Evolutionary conservation across 1,139 yeast species (phyloP).

Genomic region (Blastobotrys arbuscula): DNA sequence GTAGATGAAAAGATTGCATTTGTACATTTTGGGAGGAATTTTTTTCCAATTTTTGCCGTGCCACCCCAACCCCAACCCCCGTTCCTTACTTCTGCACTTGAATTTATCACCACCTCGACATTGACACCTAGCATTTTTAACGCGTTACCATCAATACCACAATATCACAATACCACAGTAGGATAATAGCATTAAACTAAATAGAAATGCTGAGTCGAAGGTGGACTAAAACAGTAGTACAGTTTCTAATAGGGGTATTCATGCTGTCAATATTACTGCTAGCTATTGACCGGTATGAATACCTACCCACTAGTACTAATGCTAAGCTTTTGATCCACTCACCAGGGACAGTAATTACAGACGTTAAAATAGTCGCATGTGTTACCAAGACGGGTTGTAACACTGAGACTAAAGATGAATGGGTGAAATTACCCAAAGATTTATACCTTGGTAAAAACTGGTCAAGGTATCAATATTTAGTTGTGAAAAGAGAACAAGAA

Average conservation of each 20-base stretch:
- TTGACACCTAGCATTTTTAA: too few relatives aligned
- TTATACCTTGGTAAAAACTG: constrained; percentile 31
- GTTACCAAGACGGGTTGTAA: constrained; percentile 26
- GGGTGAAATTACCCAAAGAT: constrained; percentile 35
- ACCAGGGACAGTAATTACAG: constrained; percentile 30
- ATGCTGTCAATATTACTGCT: constrained; percentile 20
- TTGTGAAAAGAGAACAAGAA: constrained; percentile 26
- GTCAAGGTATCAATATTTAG: constrained; percentile 29
- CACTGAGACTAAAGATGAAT: constrained; percentile 22
- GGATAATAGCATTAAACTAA: too few relatives aligned
- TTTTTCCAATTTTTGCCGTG: too few relatives aligned
- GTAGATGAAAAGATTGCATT: too few relatives aligned
- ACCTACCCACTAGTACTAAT: constrained; percentile 31
- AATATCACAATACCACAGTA: too few relatives aligned
- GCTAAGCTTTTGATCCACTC: constrained; percentile 26
- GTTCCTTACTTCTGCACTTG: too few relatives aligned
- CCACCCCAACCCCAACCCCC: too few relatives aligned
- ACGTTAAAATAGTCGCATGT: constrained; percentile 30
- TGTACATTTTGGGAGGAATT: too few relatives aligned
- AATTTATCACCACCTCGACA: too few relatives aligned
- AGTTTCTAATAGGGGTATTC: constrained; percentile 22
- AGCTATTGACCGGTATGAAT: constrained; percentile 28
- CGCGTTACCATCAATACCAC: too few relatives aligned
- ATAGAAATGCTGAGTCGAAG: constrained; percentile 23
- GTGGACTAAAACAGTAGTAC: constrained; percentile 28